phyloP scores from a whole-genome alignment of 2,329 filamentous ascomycete genomes.

The Cladophialophora carrionii region DNA sequence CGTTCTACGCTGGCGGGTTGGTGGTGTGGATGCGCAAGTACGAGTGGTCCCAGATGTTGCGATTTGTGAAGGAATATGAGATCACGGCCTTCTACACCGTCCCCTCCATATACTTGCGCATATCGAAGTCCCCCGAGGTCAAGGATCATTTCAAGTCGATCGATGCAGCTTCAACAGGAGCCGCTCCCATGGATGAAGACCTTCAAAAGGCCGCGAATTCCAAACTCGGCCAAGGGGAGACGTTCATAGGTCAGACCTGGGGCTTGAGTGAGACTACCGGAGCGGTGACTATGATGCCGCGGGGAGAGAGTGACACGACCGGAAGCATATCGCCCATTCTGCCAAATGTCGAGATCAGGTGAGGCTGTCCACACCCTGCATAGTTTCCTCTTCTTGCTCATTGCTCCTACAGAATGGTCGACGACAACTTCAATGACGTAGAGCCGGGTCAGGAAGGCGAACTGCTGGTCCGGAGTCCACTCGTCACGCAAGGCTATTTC shows the following conservation, averaged over 20 bases:
- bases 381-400: slow-evolving; percentile 4
- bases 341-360: slow-evolving; percentile 43
- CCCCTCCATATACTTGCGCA: slow-evolving; percentile 63
- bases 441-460: slow-evolving; percentile 34
- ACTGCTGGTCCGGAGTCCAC: slow-evolving; percentile 31
- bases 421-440: slow-evolving; percentile 32
- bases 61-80: slow-evolving; percentile 54
- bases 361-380: slow-evolving; percentile 1
- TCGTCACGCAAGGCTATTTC: slow-evolving; percentile 40
- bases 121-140: slow-evolving; percentile 61
- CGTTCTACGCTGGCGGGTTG: slow-evolving; percentile 52
- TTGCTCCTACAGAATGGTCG: slow-evolving; percentile 25
- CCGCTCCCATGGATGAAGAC: slow-evolving; percentile 61
- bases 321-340: slow-evolving; percentile 50
- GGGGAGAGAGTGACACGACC: slow-evolving; percentile 48
- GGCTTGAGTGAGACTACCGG: slow-evolving; percentile 60
- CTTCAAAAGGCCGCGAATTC: slow-evolving; percentile 56
- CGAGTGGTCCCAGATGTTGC: slow-evolving; percentile 60
- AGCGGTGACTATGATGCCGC: slow-evolving; percentile 53
- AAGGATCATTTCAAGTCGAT: slow-evolving; percentile 60
- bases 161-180: slow-evolving; percentile 55
- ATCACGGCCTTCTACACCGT: slow-evolving; percentile 63
- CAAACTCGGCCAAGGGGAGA: slow-evolving; percentile 52
- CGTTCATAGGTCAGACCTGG: slow-evolving; percentile 59
- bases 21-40: slow-evolving; percentile 68